Evolutionary conservation across 2,329 filamentous ascomycete genomes (phyloP).

Genomic region (Alternaria atra): DNA sequence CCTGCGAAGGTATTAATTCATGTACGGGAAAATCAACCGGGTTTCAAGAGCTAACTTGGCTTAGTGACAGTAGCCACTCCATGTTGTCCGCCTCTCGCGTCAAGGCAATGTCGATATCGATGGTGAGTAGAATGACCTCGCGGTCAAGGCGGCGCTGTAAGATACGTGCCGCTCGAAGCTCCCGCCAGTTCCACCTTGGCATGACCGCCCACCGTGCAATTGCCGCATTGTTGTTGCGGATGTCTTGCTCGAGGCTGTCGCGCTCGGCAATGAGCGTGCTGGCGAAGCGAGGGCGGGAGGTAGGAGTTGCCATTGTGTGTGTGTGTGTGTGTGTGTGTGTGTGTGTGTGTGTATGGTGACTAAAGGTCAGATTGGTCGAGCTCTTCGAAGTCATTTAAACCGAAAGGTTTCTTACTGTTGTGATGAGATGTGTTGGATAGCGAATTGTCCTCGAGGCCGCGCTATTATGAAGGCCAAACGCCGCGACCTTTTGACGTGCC

Average conservation of each 20-base stretch:
- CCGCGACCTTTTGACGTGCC: neutral
- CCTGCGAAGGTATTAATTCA: neutral
- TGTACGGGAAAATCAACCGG: neutral
- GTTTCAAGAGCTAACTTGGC: neutral
- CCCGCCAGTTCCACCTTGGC: neutral
- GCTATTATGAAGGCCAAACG: neutral
- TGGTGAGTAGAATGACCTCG: neutral
- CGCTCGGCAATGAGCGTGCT: neutral
- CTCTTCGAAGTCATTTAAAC: neutral
- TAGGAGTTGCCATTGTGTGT: neutral
- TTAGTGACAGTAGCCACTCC: conserved; percentile 1
- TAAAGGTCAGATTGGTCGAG: neutral
- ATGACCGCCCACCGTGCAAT: neutral
- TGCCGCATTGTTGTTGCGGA: neutral
- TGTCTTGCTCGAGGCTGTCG: neutral
- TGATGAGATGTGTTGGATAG: neutral
- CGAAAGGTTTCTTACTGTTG: neutral
- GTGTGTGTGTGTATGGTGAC: neutral
- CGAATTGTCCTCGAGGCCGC: neutral
- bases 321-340: neutral
- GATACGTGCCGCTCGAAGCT: neutral
- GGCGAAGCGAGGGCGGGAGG: neutral
- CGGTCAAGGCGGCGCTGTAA: neutral
- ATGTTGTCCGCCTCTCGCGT: neutral
- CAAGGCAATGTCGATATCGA: neutral